A percentile compares a stretch with the other conserved stretches of the same genome.
Conservation (phyloP, 2,329 filamentous ascomycete genomes). For the Pestalotiopsis sp. region DNA sequence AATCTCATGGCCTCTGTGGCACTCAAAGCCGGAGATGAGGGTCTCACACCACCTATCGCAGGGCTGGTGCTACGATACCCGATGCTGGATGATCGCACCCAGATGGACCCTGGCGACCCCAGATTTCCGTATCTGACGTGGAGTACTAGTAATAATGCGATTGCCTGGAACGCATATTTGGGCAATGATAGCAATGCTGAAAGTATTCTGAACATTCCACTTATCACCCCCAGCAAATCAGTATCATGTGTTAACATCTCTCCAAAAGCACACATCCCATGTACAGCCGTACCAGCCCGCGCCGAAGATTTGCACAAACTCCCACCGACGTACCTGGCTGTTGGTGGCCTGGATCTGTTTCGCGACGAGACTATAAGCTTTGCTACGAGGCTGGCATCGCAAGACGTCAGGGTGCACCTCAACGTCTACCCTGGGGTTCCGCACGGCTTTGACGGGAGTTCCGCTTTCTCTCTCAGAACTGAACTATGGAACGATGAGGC, state of each 20-base stretch:
- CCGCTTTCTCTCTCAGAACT: conserved; percentile 4
- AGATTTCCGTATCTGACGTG: conserved; percentile 13
- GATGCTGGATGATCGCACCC: conserved; percentile 35
- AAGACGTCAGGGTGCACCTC: conserved; percentile 16
- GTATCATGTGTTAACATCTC: background rate
- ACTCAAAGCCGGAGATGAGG: conserved; percentile 40
- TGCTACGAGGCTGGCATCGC: conserved; percentile 13
- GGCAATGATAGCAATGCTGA: background rate
- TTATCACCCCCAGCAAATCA: background rate
- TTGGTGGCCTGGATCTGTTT: conserved; percentile 20
- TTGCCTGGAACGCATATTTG: background rate
- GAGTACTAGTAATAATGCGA: background rate
- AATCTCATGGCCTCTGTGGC: conserved; percentile 25
- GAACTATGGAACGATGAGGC: conserved; percentile 14
- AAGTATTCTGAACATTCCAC: background rate
- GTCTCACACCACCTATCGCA: conserved; percentile 25
- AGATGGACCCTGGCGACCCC: conserved; percentile 20
- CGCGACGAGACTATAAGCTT: conserved; percentile 17
- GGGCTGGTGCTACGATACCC: conserved; percentile 33
- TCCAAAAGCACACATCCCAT: background rate
- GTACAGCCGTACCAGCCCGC: conserved; percentile 17
- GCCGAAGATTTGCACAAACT: conserved; percentile 16
- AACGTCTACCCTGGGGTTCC: conserved; percentile 20
- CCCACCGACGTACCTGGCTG: conserved; percentile 17
- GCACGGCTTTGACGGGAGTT: conserved; percentile 17